Evolutionary conservation across 192 early-diverging fungal species (phyloP), one percentile per base, ranked within the genome.

Genomic region (Chytriomyces sp.): DNA sequence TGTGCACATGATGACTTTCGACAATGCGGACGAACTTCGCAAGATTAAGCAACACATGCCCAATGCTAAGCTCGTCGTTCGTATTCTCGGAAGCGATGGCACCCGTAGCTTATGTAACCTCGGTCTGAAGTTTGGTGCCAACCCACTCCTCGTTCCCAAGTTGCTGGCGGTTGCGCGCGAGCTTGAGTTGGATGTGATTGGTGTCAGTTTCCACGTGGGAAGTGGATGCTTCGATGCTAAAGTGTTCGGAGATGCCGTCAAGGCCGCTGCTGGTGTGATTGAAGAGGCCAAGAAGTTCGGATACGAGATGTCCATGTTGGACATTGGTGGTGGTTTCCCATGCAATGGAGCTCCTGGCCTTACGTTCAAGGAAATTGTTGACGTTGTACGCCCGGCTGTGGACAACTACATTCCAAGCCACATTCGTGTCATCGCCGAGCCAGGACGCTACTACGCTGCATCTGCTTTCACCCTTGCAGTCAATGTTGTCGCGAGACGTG

Each of bases 111-210:
- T 95, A 46, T 97, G 95, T 86, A 89, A 94, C 82, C 86, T 99
- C 44, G 95, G 98, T 16, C 86, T 94, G 81, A 99, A 99, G 88
- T 99, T 99, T 89, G 98, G 98, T 57, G 97, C 97, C 5, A 89
- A 91, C 16, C 85, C 93, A 43, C 85, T 88, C 45, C 82, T 89
- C 26, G 92, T 93, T 43, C 85, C 79, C 23, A 26, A 78, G 48
- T 85, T 98, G 45, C 85, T 99, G 79, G 68, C 81, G 47, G 87
- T 91, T 8, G 98, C 98, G 46, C 84, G 88, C 77, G 88, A 89
- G 11, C 83, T 98, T 45, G 94, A 86, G 11, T 80, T 99, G 28
- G 86, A 95, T 67, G 94, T 99, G 20, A 91, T 98, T 70, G 98
- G 98, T 46, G 78, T 79, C 35, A 89, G 92, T 79, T 99, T 99